Evolutionary conservation across 495 filamentous ascomycete species (phyloP).

Genomic region (Lasiosphaeria ovina): DNA sequence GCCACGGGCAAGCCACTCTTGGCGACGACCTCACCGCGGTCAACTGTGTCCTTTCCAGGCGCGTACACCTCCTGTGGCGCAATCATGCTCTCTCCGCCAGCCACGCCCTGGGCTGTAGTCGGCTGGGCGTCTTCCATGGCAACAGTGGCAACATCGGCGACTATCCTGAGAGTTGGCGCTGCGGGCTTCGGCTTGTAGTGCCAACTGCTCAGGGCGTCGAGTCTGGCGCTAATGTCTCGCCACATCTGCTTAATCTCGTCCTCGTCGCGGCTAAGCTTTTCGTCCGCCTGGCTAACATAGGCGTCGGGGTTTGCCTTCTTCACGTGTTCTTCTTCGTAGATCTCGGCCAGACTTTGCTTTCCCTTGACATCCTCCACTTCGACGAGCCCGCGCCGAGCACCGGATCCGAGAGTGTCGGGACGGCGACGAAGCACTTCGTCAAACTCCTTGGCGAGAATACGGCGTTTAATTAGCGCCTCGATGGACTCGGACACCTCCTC

Average conservation of each 20-base stretch:
- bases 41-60: constrained; percentile 65
- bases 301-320: constrained; percentile 71
- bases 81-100: constrained; percentile 69
- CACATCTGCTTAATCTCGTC: constrained; percentile 81
- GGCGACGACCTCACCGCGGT: constrained; percentile 67
- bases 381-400: constrained; percentile 62
- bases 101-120: constrained; percentile 69
- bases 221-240: constrained; percentile 72
- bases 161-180: constrained; percentile 74
- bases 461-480: constrained; percentile 89
- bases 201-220: constrained; percentile 90
- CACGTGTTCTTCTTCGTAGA: constrained; percentile 91
- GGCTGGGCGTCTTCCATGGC: constrained; percentile 95
- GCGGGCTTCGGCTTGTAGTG: constrained; percentile 89
- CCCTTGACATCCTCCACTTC: constrained; percentile 87
- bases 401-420: constrained; percentile 62
- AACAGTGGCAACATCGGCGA: constrained; percentile 84
- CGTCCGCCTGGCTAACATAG: constrained; percentile 76
- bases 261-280: constrained; percentile 79
- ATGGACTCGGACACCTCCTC: constrained; percentile 91
- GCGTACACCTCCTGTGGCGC: constrained; percentile 94
- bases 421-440: constrained; percentile 86
- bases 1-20: constrained; percentile 79
- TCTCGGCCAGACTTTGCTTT: constrained; percentile 80
- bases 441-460: constrained; percentile 87